Evolutionary conservation across 306 rosid genomes (phyloP).

Genomic region (Albizia julibrissin): DNA sequence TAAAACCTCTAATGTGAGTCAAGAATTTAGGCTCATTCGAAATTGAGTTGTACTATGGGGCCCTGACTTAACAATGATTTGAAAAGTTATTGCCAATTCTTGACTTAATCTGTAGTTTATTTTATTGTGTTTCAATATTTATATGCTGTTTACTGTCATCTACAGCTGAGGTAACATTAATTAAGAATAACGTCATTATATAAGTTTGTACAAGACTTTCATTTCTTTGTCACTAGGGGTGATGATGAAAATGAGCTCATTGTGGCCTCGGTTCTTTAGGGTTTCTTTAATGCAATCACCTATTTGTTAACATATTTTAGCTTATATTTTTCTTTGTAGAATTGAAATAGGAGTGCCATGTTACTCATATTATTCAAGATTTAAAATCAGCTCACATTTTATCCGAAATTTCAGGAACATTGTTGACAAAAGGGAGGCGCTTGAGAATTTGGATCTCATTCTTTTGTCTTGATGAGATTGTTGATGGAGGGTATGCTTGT

Average conservation of each 20-base stretch:
- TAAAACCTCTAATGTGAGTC: conserved; percentile 2
- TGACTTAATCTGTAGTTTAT: too few relatives aligned
- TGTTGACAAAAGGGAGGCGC: conserved; percentile 91
- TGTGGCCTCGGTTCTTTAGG: conserved; percentile 86
- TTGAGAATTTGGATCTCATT: conserved; percentile 95
- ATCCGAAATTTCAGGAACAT: conserved; percentile 48
- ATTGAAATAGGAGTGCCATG: too few relatives aligned
- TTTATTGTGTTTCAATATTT: too few relatives aligned
- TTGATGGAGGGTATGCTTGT: conserved; percentile 80
- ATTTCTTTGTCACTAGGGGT: conserved; percentile 88
- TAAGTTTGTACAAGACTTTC: conserved; percentile 88
- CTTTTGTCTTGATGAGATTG: conserved; percentile 91
- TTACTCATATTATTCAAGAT: too few relatives aligned
- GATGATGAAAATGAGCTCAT: conserved; percentile 83
- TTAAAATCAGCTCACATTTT: too few relatives aligned
- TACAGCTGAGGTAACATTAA: too few relatives aligned
- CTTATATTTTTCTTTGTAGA: too few relatives aligned
- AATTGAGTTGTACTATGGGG: not conserved
- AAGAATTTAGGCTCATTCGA: not conserved
- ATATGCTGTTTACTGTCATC: too few relatives aligned
- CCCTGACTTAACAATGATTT: too few relatives aligned
- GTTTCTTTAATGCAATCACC: conserved; percentile 78
- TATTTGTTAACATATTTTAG: conserved; percentile 55
- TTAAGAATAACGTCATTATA: not conserved
- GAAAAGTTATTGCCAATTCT: too few relatives aligned